phyloP scores from a whole-genome alignment of 306 rosid species.

The Castanospermum australe region DNA sequence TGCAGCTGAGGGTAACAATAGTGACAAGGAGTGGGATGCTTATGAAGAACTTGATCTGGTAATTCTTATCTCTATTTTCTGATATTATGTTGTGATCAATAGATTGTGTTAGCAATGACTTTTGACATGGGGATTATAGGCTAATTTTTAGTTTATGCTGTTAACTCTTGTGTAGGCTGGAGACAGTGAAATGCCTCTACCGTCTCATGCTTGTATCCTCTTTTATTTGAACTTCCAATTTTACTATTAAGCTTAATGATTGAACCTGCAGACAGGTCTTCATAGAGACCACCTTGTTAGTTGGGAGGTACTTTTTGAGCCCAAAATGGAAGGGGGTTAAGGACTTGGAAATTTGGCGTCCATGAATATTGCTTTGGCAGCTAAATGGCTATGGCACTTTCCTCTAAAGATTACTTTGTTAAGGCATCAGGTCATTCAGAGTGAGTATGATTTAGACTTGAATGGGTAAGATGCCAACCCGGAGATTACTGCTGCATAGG shows the following conservation, averaged over 20 bases:
- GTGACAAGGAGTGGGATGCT: conserved; percentile 56
- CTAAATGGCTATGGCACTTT: no score
- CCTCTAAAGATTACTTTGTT: no score
- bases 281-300: no score
- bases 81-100: conserved; percentile 4
- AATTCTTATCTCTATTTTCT: conserved; percentile 15
- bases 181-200: conserved; percentile 57
- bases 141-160: conserved; percentile 1
- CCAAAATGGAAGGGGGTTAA: no score
- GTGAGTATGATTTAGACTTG: no score
- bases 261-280: background rate
- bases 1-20: conserved; percentile 53
- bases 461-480: no score
- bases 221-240: conserved; percentile 7
- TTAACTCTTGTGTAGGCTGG: conserved; percentile 55
- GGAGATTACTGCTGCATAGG: no score
- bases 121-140: background rate
- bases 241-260: conserved; percentile 7
- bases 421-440: no score
- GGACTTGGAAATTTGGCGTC: no score
- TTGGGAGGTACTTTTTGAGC: no score
- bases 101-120: background rate
- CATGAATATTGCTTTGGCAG: no score
- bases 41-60: conserved; percentile 63
- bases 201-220: conserved; percentile 70